A percentile compares a stretch with the other conserved stretches of the same genome.
These are phyloP conservation scores for Paraphaeosphaeria sporulosa DNA, from an alignment of 2,329 filamentous ascomycete genomes.

Conservation along the genomic window DNA sequence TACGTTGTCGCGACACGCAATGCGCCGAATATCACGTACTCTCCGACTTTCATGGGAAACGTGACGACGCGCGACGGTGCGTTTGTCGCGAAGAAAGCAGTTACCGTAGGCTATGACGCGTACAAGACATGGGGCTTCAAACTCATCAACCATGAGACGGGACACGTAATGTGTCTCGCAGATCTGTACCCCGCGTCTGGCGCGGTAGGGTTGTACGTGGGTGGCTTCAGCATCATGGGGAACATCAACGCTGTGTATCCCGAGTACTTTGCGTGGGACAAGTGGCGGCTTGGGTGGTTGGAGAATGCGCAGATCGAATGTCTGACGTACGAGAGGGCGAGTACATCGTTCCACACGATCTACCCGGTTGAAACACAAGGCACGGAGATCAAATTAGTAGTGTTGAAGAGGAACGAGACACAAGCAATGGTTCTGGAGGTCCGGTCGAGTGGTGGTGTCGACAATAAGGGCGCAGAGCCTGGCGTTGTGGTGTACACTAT, in stretches of 20 bases:
- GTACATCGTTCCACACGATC: not conserved
- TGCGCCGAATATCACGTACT: not conserved
- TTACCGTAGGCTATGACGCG: conserved; percentile 7
- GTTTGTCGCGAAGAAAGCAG: conserved; percentile 1
- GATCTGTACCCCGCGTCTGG: conserved; percentile 9
- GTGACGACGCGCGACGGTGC: conserved; percentile 7
- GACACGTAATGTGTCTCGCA: conserved; percentile 9
- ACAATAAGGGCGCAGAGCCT: not conserved
- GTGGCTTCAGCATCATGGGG: conserved; percentile 6
- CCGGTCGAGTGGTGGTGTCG: not conserved
- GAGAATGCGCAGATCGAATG: conserved; percentile 2
- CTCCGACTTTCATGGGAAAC: conserved; percentile 6
- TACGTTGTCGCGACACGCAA: conserved; percentile 5
- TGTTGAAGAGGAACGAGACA: conserved; percentile 2
- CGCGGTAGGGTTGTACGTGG: conserved; percentile 5
- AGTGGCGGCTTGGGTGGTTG: conserved; percentile 8
- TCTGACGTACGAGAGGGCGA: not conserved
- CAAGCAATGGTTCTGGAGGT: conserved; percentile 7
- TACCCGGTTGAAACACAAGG: not conserved
- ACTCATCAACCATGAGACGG: conserved; percentile 9
- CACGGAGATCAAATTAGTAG: not conserved
- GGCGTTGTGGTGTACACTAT: conserved; percentile 6
- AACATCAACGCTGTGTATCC: conserved; percentile 6
- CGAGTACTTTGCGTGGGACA: conserved; percentile 12
- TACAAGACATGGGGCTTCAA: conserved; percentile 8